Conservation (phyloP, 129 eudicot genomes). For the carrot (Daucus carota) region DH1_v3.0 NC_030388.2:24336501-24337000, state of each 20-base stretch:
- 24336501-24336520: not conserved
- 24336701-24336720: not conserved
- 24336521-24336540: not conserved
- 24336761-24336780: too few species aligned
- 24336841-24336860: slow-evolving; percentile 55
- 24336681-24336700: slow-evolving; percentile 15
- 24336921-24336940: slow-evolving; percentile 53
- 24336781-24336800: slow-evolving; percentile 63
- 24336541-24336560: not conserved
- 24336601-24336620: not conserved
- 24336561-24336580: not conserved
- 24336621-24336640: slow-evolving; percentile 3
- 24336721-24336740: slow-evolving; percentile 59
- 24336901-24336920: slow-evolving; percentile 40
- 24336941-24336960: slow-evolving; percentile 52
- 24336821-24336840: slow-evolving; percentile 38
- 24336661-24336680: slow-evolving; percentile 11
- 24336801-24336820: slow-evolving; percentile 70
- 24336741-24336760: slow-evolving; percentile 38
- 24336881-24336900: slow-evolving; percentile 63
- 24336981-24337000: slow-evolving; percentile 63
- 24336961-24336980: slow-evolving; percentile 74
- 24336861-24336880: slow-evolving; percentile 62
- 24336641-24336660: not conserved
- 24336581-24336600: not conserved